Percentiles rank a stretch among this genome's conserved stretches.
phyloP scores from a whole-genome alignment of 179 eudicot species.

The Amaranthus tricolor region DNA sequence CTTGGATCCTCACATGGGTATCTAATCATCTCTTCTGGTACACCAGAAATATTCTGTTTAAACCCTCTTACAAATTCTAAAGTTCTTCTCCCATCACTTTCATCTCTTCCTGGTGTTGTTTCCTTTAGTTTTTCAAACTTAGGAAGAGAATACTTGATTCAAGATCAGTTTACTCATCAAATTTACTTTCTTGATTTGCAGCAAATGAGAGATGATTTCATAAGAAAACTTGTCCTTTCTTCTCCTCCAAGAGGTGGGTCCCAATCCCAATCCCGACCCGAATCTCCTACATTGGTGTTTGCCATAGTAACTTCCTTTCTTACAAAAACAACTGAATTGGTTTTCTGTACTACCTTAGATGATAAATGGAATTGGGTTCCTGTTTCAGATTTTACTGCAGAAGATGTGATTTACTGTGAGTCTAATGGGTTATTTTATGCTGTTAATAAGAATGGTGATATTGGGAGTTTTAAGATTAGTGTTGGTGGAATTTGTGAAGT shows the following conservation, averaged over 20 bases:
- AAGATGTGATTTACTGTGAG: conserved; percentile 53
- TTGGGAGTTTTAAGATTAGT: conserved; percentile 19
- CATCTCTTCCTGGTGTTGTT: conserved; percentile 48
- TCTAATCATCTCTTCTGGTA: conserved; percentile 43
- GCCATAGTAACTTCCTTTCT: conserved; percentile 33
- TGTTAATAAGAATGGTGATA: conserved; percentile 45
- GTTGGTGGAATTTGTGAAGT: conserved; percentile 3
- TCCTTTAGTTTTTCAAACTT: conserved; percentile 32
- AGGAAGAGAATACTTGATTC: conserved; percentile 50
- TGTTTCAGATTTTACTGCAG: conserved; percentile 31
- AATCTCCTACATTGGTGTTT: conserved; percentile 32
- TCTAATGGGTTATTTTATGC: conserved; percentile 46
- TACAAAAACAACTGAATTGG: conserved; percentile 38
- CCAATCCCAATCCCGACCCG: too few relatives aligned
- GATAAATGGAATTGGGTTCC: conserved; percentile 47
- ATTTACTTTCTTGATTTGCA: conserved; percentile 24
- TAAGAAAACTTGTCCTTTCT: conserved; percentile 49
- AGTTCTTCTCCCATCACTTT: conserved; percentile 46
- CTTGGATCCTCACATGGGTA: conserved; percentile 63
- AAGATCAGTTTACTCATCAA: conserved; percentile 5
- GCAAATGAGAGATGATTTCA: conserved; percentile 51
- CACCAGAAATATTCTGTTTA: conserved; percentile 41
- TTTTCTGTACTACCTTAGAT: conserved; percentile 44
- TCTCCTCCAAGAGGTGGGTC: conserved; percentile 19
- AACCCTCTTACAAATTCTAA: conserved; percentile 47